Percentiles rank a stretch among this genome's conserved stretches.
Conservation (phyloP, 495 filamentous ascomycete species). For the Cudoniella acicularis region DNA sequence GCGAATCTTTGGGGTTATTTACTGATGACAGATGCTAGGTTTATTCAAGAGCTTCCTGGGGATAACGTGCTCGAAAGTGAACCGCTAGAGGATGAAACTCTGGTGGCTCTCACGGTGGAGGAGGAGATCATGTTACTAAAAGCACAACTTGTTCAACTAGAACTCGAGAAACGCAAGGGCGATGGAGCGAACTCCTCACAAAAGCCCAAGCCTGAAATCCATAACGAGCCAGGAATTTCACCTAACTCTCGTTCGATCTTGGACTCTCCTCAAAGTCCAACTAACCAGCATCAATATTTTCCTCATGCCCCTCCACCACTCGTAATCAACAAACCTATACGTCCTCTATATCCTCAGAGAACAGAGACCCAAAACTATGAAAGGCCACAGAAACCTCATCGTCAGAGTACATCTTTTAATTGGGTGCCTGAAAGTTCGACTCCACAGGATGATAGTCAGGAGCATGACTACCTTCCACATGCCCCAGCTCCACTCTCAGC, state of each 20-base stretch:
- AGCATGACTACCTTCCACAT: too few species aligned
- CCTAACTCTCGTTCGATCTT: too few species aligned
- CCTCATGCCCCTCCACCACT: not conserved
- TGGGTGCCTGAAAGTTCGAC: too few species aligned
- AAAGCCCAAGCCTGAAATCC: not conserved
- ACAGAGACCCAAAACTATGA: too few species aligned
- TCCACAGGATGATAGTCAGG: too few species aligned
- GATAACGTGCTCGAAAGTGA: not conserved
- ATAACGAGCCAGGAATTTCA: too few species aligned
- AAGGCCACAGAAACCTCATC: too few species aligned
- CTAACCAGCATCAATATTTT: not conserved
- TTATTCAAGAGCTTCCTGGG: not conserved
- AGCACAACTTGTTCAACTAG: not conserved
- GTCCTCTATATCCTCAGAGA: too few species aligned
- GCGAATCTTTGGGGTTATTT: not conserved
- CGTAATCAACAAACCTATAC: too few species aligned
- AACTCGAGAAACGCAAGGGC: not conserved
- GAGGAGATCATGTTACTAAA: not conserved
- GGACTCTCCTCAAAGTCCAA: not conserved
- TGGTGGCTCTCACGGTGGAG: not conserved
- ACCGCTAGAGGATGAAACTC: not conserved
- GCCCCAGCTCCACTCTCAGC: too few species aligned
- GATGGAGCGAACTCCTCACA: not conserved
- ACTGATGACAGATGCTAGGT: not conserved
- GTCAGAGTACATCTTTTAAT: too few species aligned